Evolutionary conservation across 164 flowering plant genomes (phyloP).

Genomic region (Liriodendron chinense): DNA sequence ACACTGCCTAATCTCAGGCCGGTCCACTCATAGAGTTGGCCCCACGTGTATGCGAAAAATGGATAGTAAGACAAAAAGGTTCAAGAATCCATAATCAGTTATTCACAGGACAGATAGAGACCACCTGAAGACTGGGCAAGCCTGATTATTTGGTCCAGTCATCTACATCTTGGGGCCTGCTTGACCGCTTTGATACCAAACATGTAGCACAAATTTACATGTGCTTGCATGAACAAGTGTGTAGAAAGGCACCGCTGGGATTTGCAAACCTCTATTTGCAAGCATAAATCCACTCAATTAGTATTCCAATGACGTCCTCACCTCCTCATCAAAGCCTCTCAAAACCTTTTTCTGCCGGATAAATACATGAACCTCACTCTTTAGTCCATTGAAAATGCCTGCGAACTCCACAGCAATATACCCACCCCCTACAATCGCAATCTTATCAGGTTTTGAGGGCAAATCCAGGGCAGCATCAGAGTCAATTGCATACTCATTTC

Average conservation of each 20-base stretch:
- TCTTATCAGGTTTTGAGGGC: conserved; percentile 78
- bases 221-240: background rate
- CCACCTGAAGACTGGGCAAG: too few relatives aligned
- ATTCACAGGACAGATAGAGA: too few relatives aligned
- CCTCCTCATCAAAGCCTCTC: conserved; percentile 99
- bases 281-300: background rate
- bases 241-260: background rate
- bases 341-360: conserved; percentile 84
- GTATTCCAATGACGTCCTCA: conserved; percentile 12
- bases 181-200: too few relatives aligned
- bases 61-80: too few relatives aligned
- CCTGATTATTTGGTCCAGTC: too few relatives aligned
- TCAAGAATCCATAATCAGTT: too few relatives aligned
- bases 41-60: too few relatives aligned
- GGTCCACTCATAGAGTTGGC: too few relatives aligned
- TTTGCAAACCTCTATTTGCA: background rate
- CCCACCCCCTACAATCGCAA: conserved; percentile 97
- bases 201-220: background rate
- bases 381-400: conserved; percentile 92
- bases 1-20: too few relatives aligned
- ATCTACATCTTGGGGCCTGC: too few relatives aligned
- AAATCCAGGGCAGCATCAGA: conserved; percentile 98
- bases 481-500: conserved; percentile 86
- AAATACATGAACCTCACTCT: conserved; percentile 91
- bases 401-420: conserved; percentile 97